phyloP scores from a whole-genome alignment of 768 basidiomycete species.

The Amanita muscaria region DNA sequence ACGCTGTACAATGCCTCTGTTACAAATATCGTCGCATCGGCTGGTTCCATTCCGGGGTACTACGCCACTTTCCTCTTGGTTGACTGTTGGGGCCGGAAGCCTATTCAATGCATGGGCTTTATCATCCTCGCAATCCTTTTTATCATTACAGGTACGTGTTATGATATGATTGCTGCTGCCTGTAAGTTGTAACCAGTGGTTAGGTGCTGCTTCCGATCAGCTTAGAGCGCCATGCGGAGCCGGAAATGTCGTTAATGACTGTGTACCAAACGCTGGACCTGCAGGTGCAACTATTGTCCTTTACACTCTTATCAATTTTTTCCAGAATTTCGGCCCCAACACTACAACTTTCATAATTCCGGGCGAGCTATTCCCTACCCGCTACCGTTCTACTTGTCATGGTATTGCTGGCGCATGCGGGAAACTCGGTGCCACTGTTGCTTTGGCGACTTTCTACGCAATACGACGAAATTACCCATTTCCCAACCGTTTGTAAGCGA shows the following conservation, averaged over 20 bases:
- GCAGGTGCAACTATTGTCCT: constrained; percentile 82
- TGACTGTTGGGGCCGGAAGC: constrained; percentile 75
- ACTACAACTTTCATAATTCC: constrained; percentile 76
- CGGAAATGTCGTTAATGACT: constrained; percentile 43
- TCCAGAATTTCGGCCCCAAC: constrained; percentile 86
- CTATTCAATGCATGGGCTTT: constrained; percentile 78
- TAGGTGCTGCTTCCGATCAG: constrained; percentile 61
- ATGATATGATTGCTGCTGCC: too few species aligned
- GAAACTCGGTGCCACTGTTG: constrained; percentile 75
- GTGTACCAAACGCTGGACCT: too few species aligned
- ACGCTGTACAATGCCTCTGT: constrained; percentile 57
- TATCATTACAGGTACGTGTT: constrained; percentile 52
- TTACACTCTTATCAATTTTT: constrained; percentile 80
- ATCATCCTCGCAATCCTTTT: constrained; percentile 55
- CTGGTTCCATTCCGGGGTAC: constrained; percentile 78
- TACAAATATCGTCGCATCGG: constrained; percentile 69
- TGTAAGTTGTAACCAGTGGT: not conserved
- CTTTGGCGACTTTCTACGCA: constrained; percentile 67
- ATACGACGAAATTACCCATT: constrained; percentile 54
- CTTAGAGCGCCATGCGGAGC: constrained; percentile 33
- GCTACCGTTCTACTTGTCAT: constrained; percentile 78
- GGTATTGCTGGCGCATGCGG: constrained; percentile 80
- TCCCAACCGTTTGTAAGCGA: constrained; percentile 64
- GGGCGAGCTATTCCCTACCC: constrained; percentile 81
- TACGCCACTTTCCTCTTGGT: constrained; percentile 55